phyloP scores from a whole-genome alignment of 257 asterid species.

The Scutellaria barbata region DNA sequence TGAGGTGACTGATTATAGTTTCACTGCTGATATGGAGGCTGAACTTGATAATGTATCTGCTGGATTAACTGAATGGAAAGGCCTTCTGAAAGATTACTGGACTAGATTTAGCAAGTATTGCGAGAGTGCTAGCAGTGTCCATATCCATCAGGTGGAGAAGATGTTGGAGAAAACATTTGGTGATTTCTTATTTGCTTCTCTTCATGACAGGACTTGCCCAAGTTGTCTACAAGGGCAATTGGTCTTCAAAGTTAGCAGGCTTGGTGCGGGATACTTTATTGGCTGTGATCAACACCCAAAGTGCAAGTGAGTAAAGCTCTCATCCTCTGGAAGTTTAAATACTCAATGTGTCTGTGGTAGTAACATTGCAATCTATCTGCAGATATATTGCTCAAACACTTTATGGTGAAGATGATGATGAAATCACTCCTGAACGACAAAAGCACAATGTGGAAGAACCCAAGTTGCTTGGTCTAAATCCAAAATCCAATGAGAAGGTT shows the following conservation, averaged over 20 bases:
- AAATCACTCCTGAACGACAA: constrained; percentile 41
- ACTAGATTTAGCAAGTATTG: constrained; percentile 87
- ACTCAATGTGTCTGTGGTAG: constrained; percentile 12
- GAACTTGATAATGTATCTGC: constrained; percentile 96
- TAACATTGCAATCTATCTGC: constrained; percentile 33
- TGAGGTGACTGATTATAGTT: constrained; percentile 91
- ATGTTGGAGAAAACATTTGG: constrained; percentile 88
- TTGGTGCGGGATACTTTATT: constrained; percentile 89
- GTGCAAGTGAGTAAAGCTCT: constrained; percentile 78
- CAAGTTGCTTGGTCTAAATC: constrained; percentile 73
- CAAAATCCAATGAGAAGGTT: constrained; percentile 82
- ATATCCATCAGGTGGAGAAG: constrained; percentile 91
- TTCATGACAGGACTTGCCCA: constrained; percentile 83
- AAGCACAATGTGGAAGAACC: constrained; percentile 60
- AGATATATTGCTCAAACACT: constrained; percentile 87
- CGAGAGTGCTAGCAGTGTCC: constrained; percentile 61
- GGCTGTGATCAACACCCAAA: constrained; percentile 96
- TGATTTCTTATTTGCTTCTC: constrained; percentile 69
- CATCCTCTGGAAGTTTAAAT: constrained; percentile 8
- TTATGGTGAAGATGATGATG: constrained; percentile 70
- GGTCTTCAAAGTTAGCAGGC: constrained; percentile 85
- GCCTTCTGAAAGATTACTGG: constrained; percentile 93
- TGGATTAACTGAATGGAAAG: constrained; percentile 96
- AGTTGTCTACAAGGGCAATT: constrained; percentile 79
- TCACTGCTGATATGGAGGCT: constrained; percentile 98